Conservation (phyloP, 805 yeast genomes). For the Hanseniaspora thailandica region DNA sequence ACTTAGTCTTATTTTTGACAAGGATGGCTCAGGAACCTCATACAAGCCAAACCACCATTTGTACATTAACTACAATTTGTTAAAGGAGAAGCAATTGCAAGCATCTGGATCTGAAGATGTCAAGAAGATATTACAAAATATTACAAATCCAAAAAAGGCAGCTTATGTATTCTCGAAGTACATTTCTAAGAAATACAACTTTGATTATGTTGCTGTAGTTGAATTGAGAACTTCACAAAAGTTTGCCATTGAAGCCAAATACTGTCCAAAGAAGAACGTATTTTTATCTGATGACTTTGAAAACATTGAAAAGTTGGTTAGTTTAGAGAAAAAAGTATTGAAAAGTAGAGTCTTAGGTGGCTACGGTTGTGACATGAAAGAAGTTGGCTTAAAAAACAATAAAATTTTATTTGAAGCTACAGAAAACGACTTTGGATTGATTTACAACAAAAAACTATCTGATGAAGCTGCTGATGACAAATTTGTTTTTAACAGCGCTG, state of each 20-base stretch:
- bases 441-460: background rate
- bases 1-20: slow-evolving; percentile 39
- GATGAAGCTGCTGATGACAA: background rate
- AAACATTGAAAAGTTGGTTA: slow-evolving; percentile 31
- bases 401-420: background rate
- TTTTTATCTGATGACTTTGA: slow-evolving; percentile 37
- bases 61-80: slow-evolving; percentile 30
- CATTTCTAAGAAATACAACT: slow-evolving; percentile 28
- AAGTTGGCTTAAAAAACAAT: background rate
- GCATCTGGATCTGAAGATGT: slow-evolving; percentile 27
- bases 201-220: slow-evolving; percentile 39
- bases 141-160: slow-evolving; percentile 37
- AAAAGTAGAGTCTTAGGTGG: slow-evolving; percentile 39
- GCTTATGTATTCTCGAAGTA: slow-evolving; percentile 32
- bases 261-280: slow-evolving; percentile 36
- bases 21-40: slow-evolving; percentile 55
- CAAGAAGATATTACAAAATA: slow-evolving; percentile 29
- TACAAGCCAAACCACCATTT: slow-evolving; percentile 41
- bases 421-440: background rate
- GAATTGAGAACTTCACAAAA: slow-evolving; percentile 42
- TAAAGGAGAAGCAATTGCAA: slow-evolving; percentile 21
- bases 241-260: slow-evolving; percentile 32
- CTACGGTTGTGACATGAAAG: slow-evolving; percentile 23
- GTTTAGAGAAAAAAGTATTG: slow-evolving; percentile 31
- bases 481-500: background rate